Percentiles rank a stretch among this genome's conserved stretches.
phyloP scores from a whole-genome alignment of 2,329 filamentous ascomycete species.

The Colletotrichum truncatum region DNA sequence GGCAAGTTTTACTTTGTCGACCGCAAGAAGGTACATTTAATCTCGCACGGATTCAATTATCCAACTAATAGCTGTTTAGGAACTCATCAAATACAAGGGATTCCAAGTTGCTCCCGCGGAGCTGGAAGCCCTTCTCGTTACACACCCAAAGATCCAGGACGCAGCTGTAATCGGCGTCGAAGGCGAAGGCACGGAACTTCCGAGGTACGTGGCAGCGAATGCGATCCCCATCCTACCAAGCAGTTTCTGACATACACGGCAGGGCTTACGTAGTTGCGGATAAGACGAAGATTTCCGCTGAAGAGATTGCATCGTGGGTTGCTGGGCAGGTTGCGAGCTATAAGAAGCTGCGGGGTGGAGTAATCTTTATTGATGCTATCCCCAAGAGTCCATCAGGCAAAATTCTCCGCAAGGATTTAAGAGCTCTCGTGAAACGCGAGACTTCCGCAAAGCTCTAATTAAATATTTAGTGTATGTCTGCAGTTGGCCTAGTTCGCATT shows the following conservation, averaged over 20 bases:
- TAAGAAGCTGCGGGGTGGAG: conserved; percentile 76
- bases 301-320: conserved; percentile 40
- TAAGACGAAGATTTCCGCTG: conserved; percentile 36
- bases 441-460: conserved; percentile 12
- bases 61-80: conserved; percentile 49
- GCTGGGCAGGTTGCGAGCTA: conserved; percentile 52
- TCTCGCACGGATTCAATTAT: neutral
- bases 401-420: conserved; percentile 51
- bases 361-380: conserved; percentile 73
- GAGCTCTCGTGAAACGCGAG: conserved; percentile 45
- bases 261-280: conserved; percentile 46
- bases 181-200: conserved; percentile 54
- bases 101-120: conserved; percentile 75
- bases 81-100: conserved; percentile 68
- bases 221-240: rapidly evolving
- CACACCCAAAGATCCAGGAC: conserved; percentile 57
- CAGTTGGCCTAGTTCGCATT: neutral
- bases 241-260: neutral
- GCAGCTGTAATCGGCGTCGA: conserved; percentile 70
- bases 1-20: conserved; percentile 83
- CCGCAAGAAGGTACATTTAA: conserved; percentile 68
- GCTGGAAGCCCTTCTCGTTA: conserved; percentile 58
- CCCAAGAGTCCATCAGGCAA: conserved; percentile 74
- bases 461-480: too few relatives aligned
- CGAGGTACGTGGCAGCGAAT: conserved; percentile 52